Percentiles rank a stretch among this genome's conserved stretches.
Evolutionary conservation across 805 yeast species (phyloP).

Genomic region (Wickerhamiella alocasiicola): DNA sequence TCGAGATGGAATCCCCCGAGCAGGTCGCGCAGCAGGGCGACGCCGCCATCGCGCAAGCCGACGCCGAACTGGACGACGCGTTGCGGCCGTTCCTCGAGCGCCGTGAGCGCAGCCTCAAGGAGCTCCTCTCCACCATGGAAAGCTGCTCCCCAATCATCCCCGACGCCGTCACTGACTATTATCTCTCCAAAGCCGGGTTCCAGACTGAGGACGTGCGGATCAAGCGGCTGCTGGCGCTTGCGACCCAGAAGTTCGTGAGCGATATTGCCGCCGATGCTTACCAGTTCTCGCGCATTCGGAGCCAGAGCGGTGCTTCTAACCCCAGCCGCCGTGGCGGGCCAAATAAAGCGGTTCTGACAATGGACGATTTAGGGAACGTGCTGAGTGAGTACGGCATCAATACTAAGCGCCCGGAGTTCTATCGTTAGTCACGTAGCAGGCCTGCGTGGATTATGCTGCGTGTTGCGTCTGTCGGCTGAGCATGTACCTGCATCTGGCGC

Average conservation of each 20-base stretch:
- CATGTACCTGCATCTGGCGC: too few relatives aligned
- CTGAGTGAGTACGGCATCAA: slow-evolving; percentile 86
- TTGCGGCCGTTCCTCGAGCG: slow-evolving; percentile 22
- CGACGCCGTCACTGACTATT: slow-evolving; percentile 90
- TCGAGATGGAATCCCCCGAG: slow-evolving; percentile 9
- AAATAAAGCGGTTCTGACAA: slow-evolving; percentile 74
- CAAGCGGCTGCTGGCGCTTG: slow-evolving; percentile 77
- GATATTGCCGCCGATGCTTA: slow-evolving; percentile 96
- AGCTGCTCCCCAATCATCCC: slow-evolving; percentile 94
- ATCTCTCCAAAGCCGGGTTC: slow-evolving; percentile 73
- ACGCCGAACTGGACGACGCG: slow-evolving; percentile 11
- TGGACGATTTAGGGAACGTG: slow-evolving; percentile 88
- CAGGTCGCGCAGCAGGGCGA: not conserved
- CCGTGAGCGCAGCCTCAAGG: slow-evolving; percentile 38
- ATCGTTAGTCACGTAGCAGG: slow-evolving; percentile 56
- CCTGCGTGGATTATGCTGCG: too few relatives aligned
- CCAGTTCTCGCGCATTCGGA: slow-evolving; percentile 85
- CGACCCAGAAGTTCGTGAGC: slow-evolving; percentile 88
- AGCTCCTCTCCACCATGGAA: slow-evolving; percentile 77
- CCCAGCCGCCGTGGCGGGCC: slow-evolving; percentile 68
- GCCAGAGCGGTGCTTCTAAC: slow-evolving; percentile 68
- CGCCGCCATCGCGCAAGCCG: slow-evolving; percentile 7
- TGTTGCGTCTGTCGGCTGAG: too few relatives aligned
- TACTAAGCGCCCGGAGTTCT: slow-evolving; percentile 84
- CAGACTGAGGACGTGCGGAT: slow-evolving; percentile 64